phyloP scores from a whole-genome alignment of 1,284 basidiomycete species.

The Pseudozyma sp. region DNA sequence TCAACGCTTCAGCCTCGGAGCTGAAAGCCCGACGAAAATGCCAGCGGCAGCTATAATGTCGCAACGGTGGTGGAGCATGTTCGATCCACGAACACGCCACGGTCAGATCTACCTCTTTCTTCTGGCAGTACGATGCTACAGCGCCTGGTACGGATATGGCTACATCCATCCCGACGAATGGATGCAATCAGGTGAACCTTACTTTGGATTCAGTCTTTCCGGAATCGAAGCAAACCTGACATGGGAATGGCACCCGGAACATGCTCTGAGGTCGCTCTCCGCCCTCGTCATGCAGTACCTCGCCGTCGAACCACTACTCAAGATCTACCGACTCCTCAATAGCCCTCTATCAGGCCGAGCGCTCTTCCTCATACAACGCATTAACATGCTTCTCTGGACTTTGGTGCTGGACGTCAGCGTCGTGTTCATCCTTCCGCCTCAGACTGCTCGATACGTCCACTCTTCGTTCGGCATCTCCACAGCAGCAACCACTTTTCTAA shows the following conservation, averaged over 20 bases:
- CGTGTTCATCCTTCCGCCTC: constrained; percentile 4
- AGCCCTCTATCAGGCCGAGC: constrained; percentile 2
- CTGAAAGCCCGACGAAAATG: background rate
- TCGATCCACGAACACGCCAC: constrained; percentile 18
- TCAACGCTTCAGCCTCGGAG: background rate
- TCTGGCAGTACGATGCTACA: constrained; percentile 50
- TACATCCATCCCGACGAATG: constrained; percentile 69
- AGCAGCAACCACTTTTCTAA: constrained; percentile 61
- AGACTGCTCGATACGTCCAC: constrained; percentile 18
- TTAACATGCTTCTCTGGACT: constrained; percentile 11
- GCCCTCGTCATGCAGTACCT: constrained; percentile 15
- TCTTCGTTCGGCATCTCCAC: constrained; percentile 56
- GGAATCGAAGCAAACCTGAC: constrained; percentile 6
- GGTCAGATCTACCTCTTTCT: constrained; percentile 45
- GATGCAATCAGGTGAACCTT: constrained; percentile 68
- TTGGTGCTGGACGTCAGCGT: constrained; percentile 20
- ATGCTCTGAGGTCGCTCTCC: constrained; percentile 26
- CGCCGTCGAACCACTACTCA: background rate
- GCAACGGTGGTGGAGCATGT: constrained; percentile 7
- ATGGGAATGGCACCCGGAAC: constrained; percentile 41
- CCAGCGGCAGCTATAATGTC: background rate
- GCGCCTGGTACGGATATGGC: constrained; percentile 58
- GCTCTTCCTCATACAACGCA: constrained; percentile 26
- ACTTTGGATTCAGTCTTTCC: constrained; percentile 13
- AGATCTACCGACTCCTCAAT: background rate